phyloP scores from a whole-genome alignment of 768 basidiomycete genomes.

The Xerocomellus chrysenteron region DNA sequence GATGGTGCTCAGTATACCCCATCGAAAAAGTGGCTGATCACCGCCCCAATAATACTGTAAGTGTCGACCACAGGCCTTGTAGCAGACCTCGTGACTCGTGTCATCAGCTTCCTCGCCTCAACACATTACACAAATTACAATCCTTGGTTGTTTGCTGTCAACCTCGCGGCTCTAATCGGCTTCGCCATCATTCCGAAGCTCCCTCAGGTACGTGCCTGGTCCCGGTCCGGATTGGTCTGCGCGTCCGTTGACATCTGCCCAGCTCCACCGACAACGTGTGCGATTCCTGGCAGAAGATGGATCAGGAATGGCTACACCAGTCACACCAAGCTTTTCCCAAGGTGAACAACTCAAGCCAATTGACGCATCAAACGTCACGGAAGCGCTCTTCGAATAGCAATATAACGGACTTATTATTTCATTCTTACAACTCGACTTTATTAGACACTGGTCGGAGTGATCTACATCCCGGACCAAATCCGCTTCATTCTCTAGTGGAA shows the following conservation, averaged over 20 bases:
- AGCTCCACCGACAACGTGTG: conserved; percentile 83
- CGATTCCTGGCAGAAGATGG: conserved; percentile 67
- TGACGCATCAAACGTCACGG: conserved; percentile 42
- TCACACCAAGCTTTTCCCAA: conserved; percentile 55
- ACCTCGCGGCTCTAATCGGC: conserved; percentile 72
- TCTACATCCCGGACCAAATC: conserved; percentile 10
- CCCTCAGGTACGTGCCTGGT: conserved; percentile 65
- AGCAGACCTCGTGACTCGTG: neutral
- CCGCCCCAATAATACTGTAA: conserved; percentile 85
- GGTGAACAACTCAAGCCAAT: conserved; percentile 40
- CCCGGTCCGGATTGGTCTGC: conserved; percentile 3
- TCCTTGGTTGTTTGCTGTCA: conserved; percentile 89
- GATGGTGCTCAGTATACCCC: conserved; percentile 98
- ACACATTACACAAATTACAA: conserved; percentile 99
- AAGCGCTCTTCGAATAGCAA: conserved; percentile 44
- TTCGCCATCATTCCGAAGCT: conserved; percentile 92
- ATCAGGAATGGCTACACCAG: conserved; percentile 67
- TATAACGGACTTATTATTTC: conserved; percentile 10
- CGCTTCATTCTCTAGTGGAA: conserved; percentile 15
- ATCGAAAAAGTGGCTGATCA: conserved; percentile 94
- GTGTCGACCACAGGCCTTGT: conserved; percentile 29
- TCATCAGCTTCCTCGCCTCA: conserved; percentile 83
- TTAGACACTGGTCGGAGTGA: conserved; percentile 20
- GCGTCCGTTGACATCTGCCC: conserved; percentile 17
- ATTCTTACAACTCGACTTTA: conserved; percentile 14